Percentiles rank a stretch among this genome's conserved stretches.
Conservation (phyloP, 176 grass and related monocot species). For the Tillandsia fasciculata region DNA sequence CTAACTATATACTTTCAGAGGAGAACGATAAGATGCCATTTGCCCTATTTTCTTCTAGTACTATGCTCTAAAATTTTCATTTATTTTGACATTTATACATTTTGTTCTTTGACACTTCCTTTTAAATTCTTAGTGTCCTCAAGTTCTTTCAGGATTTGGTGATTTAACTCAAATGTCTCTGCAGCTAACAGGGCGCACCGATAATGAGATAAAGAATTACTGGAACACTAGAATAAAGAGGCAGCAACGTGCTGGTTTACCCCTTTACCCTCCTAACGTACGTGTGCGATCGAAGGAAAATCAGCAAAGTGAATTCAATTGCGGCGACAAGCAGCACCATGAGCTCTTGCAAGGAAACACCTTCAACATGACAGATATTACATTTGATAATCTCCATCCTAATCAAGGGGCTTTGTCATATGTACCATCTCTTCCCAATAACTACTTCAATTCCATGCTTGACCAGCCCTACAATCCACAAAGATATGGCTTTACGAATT, state of each 20-base stretch:
- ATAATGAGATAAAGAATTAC: slow-evolving; percentile 70
- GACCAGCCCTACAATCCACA: slow-evolving; percentile 6
- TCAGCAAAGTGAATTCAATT: slow-evolving; percentile 18
- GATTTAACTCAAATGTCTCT: not conserved
- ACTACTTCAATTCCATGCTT: not conserved
- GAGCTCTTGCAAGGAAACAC: slow-evolving; percentile 16
- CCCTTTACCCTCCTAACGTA: slow-evolving; percentile 38
- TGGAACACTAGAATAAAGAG: slow-evolving; percentile 55
- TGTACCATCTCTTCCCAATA: not conserved
- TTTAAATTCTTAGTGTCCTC: not conserved
- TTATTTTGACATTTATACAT: not conserved
- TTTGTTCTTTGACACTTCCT: not conserved
- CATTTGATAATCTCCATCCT: slow-evolving; percentile 21
- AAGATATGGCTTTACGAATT: slow-evolving; percentile 10
- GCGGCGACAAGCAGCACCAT: slow-evolving; percentile 21
- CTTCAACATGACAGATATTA: slow-evolving; percentile 12
- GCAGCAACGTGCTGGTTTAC: slow-evolving; percentile 29
- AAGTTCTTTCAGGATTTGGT: not conserved
- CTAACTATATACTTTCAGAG: too few species aligned
- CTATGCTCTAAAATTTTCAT: not conserved
- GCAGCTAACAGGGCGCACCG: slow-evolving; percentile 37
- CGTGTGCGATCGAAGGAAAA: slow-evolving; percentile 26
- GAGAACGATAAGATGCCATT: too few species aligned
- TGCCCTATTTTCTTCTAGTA: too few species aligned
- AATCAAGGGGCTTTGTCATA: slow-evolving; percentile 2